Evolutionary conservation across 1,284 basidiomycete genomes (phyloP).

Genomic region (Gomphus bonarii): DNA sequence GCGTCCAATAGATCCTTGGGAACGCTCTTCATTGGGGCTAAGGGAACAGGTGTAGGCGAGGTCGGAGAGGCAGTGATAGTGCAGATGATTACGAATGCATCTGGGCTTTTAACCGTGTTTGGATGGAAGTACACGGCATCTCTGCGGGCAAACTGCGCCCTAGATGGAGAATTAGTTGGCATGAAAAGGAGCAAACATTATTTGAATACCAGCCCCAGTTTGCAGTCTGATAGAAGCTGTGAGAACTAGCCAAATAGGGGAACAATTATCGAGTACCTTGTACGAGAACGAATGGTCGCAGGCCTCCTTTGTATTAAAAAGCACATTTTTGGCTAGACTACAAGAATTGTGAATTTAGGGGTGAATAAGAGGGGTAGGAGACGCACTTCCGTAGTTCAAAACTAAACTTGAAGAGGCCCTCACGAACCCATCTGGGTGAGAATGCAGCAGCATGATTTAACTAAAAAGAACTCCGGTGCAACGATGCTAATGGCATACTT

Average conservation of each 20-base stretch:
- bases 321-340: conserved; percentile 39
- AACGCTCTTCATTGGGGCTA: conserved; percentile 40
- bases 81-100: conserved; percentile 70
- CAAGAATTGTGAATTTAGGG: conserved; percentile 1
- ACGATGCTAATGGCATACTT: conserved; percentile 27
- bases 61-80: conserved; percentile 64
- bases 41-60: conserved; percentile 36
- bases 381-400: conserved; percentile 69
- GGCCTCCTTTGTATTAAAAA: conserved; percentile 67
- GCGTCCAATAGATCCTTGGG: conserved; percentile 56
- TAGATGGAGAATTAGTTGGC: conserved; percentile 20
- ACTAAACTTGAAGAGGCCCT: conserved; percentile 74
- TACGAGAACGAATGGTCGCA: conserved; percentile 76
- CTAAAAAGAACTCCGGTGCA: neutral
- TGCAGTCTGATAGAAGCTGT: conserved; percentile 40
- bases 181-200: conserved; percentile 1
- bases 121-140: conserved; percentile 63
- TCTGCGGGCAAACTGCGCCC: conserved; percentile 73
- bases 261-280: conserved; percentile 36
- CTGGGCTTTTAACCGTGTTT: conserved; percentile 40
- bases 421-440: conserved; percentile 59
- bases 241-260: neutral
- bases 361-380: conserved; percentile 9
- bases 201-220: conserved; percentile 72
- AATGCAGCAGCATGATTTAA: no score